These are phyloP conservation scores for Debaryomyces singareniensis DNA, from an alignment of 1,139 yeast species.

Conservation along the genomic window DNA sequence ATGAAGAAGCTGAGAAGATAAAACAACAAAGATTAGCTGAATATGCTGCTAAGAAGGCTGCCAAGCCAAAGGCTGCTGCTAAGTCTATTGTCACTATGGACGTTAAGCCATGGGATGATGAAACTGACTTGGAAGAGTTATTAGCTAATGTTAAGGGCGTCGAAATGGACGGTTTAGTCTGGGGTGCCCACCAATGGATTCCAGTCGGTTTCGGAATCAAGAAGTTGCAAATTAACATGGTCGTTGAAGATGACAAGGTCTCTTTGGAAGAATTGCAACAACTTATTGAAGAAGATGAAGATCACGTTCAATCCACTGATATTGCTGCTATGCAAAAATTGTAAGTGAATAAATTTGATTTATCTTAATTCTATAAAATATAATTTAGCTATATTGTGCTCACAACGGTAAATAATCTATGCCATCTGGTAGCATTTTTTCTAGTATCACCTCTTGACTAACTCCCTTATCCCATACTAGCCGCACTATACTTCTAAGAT, in stretches of 20 bases:
- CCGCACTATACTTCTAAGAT: background rate
- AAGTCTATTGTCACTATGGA: conserved; percentile 95
- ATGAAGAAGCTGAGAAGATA: conserved; percentile 93
- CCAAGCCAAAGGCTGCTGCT: conserved; percentile 97
- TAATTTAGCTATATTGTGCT: conserved; percentile 5
- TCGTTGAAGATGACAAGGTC: conserved; percentile 94
- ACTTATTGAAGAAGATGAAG: conserved; percentile 89
- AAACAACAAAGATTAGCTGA: conserved; percentile 97
- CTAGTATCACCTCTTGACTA: background rate
- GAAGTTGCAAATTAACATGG: conserved; percentile 98
- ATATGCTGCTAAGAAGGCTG: conserved; percentile 96
- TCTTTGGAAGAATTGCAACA: conserved; percentile 87
- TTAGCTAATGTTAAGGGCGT: conserved; percentile 79
- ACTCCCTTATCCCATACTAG: background rate
- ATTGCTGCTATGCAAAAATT: conserved; percentile 97
- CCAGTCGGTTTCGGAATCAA: conserved; percentile 99
- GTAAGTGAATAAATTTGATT: conserved; percentile 34
- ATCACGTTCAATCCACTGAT: conserved; percentile 98
- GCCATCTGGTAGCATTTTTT: background rate
- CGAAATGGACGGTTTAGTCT: conserved; percentile 85
- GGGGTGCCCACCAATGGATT: conserved; percentile 98
- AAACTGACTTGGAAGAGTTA: conserved; percentile 88
- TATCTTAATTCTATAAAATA: background rate
- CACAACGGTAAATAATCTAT: conserved; percentile 1
- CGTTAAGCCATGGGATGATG: conserved; percentile 99